These are phyloP conservation scores for Cadophora sp. DNA, from an alignment of 2,329 filamentous ascomycete species.

Conservation along the genomic window DNA sequence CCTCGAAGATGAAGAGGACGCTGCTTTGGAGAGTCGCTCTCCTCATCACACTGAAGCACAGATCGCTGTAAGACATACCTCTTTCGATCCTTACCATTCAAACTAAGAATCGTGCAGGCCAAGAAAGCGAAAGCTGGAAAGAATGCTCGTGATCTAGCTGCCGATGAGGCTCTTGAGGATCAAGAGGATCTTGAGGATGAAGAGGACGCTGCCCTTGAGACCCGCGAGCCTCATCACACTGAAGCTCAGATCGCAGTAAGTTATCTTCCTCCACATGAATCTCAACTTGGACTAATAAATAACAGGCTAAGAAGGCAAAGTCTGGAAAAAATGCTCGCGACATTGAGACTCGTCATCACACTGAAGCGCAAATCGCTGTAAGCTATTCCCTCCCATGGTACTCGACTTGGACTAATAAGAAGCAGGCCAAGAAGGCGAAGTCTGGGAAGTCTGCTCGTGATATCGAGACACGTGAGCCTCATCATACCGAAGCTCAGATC, in stretches of 20 bases:
- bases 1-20: too few relatives aligned
- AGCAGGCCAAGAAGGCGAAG: slow-evolving; percentile 3
- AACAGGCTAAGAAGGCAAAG: slow-evolving; percentile 7
- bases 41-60: too few relatives aligned
- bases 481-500: slow-evolving; percentile 34
- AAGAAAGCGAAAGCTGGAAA: too few relatives aligned
- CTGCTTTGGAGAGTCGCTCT: too few relatives aligned
- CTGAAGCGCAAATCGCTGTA: slow-evolving; percentile 32
- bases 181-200: too few relatives aligned
- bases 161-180: too few relatives aligned
- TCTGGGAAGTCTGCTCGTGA: slow-evolving; percentile 16
- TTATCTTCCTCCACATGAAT: too few relatives aligned
- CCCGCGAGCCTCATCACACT: slow-evolving; percentile 33
- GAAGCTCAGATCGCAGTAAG: slow-evolving; percentile 34
- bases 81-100: too few relatives aligned
- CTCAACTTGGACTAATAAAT: not conserved
- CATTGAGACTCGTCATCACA: slow-evolving; percentile 32
- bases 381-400: too few relatives aligned
- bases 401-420: not conserved
- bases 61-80: too few relatives aligned
- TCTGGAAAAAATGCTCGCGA: slow-evolving; percentile 15
- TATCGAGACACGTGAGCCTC: slow-evolving; percentile 23
- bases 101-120: too few relatives aligned
- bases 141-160: too few relatives aligned
- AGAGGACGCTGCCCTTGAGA: slow-evolving; percentile 16